Percentiles rank a stretch among this genome's conserved stretches.
Conservation (phyloP, 1,284 basidiomycete genomes). For the Malassezia obtusa region DNA sequence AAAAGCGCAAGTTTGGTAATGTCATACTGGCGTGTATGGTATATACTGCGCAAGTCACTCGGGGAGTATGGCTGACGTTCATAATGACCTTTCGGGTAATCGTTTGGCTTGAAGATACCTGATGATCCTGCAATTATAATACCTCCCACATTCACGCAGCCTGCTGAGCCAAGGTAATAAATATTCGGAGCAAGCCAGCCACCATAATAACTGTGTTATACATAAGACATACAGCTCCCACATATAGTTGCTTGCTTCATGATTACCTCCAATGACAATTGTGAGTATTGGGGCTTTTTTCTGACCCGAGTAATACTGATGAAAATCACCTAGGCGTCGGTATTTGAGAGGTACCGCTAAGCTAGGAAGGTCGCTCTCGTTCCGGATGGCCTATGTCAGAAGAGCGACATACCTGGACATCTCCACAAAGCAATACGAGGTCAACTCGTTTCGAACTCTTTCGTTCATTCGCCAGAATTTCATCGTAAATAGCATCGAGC, state of each 20-base stretch:
- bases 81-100: conserved; percentile 55
- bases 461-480: conserved; percentile 59
- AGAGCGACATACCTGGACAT: conserved; percentile 57
- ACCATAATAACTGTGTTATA: conserved; percentile 35
- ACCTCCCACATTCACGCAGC: conserved; percentile 70
- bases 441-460: conserved; percentile 63
- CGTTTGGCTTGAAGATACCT: conserved; percentile 77
- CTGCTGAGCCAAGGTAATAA: conserved; percentile 87
- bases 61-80: conserved; percentile 63
- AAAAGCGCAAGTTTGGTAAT: conserved; percentile 71
- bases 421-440: conserved; percentile 73
- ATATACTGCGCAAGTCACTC: conserved; percentile 67
- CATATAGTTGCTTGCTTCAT: conserved; percentile 93
- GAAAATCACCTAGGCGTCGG: conserved; percentile 60
- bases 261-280: conserved; percentile 91
- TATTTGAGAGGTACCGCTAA: conserved; percentile 89
- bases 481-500: conserved; percentile 62
- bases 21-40: conserved; percentile 81
- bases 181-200: conserved; percentile 80
- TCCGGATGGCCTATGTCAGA: conserved; percentile 61
- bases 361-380: conserved; percentile 71
- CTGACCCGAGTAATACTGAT: conserved; percentile 75
- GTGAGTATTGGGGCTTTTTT: conserved; percentile 75
- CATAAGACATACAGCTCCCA: conserved; percentile 70
- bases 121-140: conserved; percentile 78